Conservation (phyloP, 2,329 filamentous ascomycete genomes). For the Xylariales sp. region DNA sequence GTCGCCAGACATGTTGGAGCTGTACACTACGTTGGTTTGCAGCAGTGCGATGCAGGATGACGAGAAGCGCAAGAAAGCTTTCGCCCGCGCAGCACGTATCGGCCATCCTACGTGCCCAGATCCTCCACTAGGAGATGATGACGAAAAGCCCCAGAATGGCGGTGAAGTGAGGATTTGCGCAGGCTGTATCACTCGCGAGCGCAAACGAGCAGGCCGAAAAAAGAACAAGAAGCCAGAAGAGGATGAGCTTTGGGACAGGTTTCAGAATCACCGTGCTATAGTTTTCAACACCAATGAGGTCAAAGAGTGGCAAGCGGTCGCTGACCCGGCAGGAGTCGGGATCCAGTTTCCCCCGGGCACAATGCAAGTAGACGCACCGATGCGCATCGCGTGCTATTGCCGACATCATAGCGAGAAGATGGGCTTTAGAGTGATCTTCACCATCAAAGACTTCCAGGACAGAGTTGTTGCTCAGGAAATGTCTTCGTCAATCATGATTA, state of each 20-base stretch:
- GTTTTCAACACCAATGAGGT: constrained; percentile 89
- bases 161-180: constrained; percentile 90
- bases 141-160: constrained; percentile 74
- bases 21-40: constrained; percentile 80
- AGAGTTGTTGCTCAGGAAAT: constrained; percentile 79
- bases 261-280: constrained; percentile 76
- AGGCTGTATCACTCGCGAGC: constrained; percentile 87
- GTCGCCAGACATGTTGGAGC: constrained; percentile 70
- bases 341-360: constrained; percentile 39
- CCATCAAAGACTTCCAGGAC: constrained; percentile 76
- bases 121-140: constrained; percentile 54
- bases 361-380: constrained; percentile 78
- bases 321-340: constrained; percentile 47
- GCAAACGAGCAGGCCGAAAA: constrained; percentile 86
- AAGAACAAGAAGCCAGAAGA: constrained; percentile 92
- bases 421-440: constrained; percentile 92
- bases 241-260: constrained; percentile 78
- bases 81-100: constrained; percentile 51
- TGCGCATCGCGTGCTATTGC: constrained; percentile 97
- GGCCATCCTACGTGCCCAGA: constrained; percentile 24
- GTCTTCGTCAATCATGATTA: constrained; percentile 90
- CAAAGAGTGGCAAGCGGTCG: constrained; percentile 69
- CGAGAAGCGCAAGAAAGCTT: constrained; percentile 61
- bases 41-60: constrained; percentile 84
- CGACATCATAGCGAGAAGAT: constrained; percentile 91